Base-by-base conservation (phyloP, 495 filamentous ascomycete genomes). In the Aspergillus wentii region DNA sequence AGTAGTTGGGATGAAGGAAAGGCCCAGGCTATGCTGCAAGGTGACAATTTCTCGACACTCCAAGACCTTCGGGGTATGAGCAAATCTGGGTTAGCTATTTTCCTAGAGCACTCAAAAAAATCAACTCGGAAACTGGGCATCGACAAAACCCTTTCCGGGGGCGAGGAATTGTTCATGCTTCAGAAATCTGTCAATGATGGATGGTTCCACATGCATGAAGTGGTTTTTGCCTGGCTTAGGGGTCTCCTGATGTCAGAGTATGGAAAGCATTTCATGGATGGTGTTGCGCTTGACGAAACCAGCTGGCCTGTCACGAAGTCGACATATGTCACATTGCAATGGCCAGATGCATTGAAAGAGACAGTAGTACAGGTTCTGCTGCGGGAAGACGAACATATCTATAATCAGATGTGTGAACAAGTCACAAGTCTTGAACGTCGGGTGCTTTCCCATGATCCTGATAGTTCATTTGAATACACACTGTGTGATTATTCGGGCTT, bases 91-190 rank as follows among this genome's bases (percentile, higher is more conserved):
- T 62, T 91, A 8, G 75, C 83, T 10, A 79, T 85, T 4, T 92
- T 94, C 43, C 71, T 91, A 4, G 86, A 89, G 35, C 80, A 90
- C 49, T 80, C 86, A 1, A 86, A 82, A 37, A 72, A 79, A 9
- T 72, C 74, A 8, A 59, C 71, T 8, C 72, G 72, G 46, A 76
- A 76, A 40, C 51, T 65, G 5, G 51, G 58, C 1, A 57, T 69
- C n/a, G 68, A 66, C 14, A 61, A 75, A 13, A 48, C 59, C 1
- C 75, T 90, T 19, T 61, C 74, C 11, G 78, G 76, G 13, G 64
- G 71, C 5, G 70, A 74, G 25, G 72, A 76, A 3, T 49, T 94
- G 1, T 65, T 67, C 19, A 38, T 39, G 2, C 88, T 88, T 48
- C 64, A 75, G 0, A 55, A 64, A 2, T 54, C 43, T 7, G 43